These are phyloP conservation scores for Fremontodendron californicum DNA, from an alignment of 345 rosid species.

Conservation along the genomic window DNA sequence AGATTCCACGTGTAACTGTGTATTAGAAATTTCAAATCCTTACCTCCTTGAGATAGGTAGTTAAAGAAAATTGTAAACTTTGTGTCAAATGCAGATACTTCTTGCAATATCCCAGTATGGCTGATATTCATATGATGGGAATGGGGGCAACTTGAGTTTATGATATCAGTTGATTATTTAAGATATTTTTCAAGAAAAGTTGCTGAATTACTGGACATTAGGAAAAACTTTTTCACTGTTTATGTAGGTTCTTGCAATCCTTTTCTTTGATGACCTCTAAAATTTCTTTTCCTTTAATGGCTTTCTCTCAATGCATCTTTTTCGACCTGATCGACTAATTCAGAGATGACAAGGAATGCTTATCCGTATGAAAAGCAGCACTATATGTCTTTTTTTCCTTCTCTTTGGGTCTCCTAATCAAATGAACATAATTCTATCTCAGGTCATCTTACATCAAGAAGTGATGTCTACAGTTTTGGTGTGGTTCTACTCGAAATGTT, in stretches of 20 bases:
- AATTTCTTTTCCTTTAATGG: not conserved
- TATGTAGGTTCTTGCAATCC: not conserved
- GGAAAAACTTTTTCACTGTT: not conserved
- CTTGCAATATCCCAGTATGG: not conserved
- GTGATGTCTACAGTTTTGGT: too few species aligned
- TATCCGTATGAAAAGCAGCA: not conserved
- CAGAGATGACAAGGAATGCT: not conserved
- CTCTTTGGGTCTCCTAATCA: not conserved
- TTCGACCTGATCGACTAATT: not conserved
- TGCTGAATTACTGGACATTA: not conserved
- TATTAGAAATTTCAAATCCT: not conserved
- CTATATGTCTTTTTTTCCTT: not conserved
- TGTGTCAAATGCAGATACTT: not conserved
- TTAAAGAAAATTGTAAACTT: not conserved
- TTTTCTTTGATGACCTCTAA: not conserved
- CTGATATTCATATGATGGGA: not conserved
- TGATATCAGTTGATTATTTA: not conserved
- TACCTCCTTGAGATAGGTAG: not conserved
- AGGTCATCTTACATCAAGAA: constrained; percentile 81
- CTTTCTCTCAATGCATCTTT: not conserved
- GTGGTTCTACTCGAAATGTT: too few species aligned
- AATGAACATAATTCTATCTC: constrained; percentile 7
- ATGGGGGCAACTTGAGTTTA: not conserved
- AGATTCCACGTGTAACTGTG: too few species aligned
- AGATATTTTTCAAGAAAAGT: not conserved